These are phyloP conservation scores for Neonothopanus nambi DNA, from an alignment of 1,284 basidiomycete species.

Conservation along the genomic window DNA sequence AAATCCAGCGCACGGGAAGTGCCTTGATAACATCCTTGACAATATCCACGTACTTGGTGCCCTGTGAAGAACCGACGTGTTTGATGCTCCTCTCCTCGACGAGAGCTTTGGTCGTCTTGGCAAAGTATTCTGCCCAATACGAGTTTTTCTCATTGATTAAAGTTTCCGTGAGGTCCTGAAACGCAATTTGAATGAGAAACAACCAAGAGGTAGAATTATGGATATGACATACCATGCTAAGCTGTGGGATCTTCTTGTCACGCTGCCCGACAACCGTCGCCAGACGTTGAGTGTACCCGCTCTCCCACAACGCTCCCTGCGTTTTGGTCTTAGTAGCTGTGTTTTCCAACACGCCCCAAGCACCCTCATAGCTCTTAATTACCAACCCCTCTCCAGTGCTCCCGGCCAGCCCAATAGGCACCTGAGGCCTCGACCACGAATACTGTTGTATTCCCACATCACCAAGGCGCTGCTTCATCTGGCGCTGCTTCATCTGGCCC, in stretches of 20 bases:
- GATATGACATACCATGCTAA: no score
- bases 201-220: no score
- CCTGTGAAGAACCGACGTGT: slow-evolving; percentile 25
- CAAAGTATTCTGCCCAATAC: slow-evolving; percentile 33
- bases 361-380: slow-evolving; percentile 34
- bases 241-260: neutral
- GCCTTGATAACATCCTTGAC: slow-evolving; percentile 73
- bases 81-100: slow-evolving; percentile 32
- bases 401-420: slow-evolving; percentile 21
- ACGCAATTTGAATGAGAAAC: no score
- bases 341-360: slow-evolving; percentile 33
- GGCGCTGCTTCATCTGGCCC: slow-evolving; percentile 31
- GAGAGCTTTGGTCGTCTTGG: slow-evolving; percentile 35
- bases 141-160: no score
- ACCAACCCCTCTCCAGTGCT: slow-evolving; percentile 6
- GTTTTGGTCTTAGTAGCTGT: neutral
- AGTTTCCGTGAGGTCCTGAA: no score
- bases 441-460: slow-evolving; percentile 34
- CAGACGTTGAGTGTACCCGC: neutral
- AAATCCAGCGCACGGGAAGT: slow-evolving; percentile 66
- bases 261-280: neutral
- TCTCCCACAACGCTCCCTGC: neutral
- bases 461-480: slow-evolving; percentile 23
- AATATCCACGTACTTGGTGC: slow-evolving; percentile 57
- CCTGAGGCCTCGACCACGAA: slow-evolving; percentile 44